phyloP scores from a whole-genome alignment of 306 rosid species.

The Astragalus membranaceus region DNA sequence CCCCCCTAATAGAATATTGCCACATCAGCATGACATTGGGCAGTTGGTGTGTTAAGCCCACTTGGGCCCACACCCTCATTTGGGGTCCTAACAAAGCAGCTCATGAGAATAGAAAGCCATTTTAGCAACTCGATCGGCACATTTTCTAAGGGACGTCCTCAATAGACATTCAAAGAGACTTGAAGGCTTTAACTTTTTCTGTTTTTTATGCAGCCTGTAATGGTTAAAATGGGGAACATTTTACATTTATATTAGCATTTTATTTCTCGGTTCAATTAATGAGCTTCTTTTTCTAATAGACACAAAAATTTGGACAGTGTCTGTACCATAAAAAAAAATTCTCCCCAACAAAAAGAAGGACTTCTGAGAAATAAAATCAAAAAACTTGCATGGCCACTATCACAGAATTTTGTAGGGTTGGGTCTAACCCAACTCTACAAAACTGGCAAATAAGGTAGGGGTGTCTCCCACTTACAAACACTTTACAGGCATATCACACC shows the following conservation, averaged over 20 bases:
- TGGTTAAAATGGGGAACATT: background rate
- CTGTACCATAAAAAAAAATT: background rate
- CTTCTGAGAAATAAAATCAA: slow-evolving; percentile 12
- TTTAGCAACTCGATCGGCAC: slow-evolving; percentile 2
- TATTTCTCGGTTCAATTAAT: background rate
- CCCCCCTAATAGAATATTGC: too few species aligned
- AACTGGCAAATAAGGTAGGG: too few species aligned
- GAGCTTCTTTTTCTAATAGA: background rate
- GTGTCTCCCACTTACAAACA: too few species aligned
- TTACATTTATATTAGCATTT: background rate
- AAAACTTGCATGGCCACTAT: background rate
- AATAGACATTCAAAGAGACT: slow-evolving; percentile 11
- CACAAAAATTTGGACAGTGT: background rate
- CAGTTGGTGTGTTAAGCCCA: too few species aligned
- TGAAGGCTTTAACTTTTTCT: slow-evolving; percentile 1
- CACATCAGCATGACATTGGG: too few species aligned
- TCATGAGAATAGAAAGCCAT: background rate
- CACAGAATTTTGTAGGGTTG: background rate
- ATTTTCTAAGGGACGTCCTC: background rate
- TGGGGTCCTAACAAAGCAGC: background rate
- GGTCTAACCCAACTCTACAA: too few species aligned
- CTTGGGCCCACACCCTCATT: too few species aligned
- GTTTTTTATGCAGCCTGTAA: background rate
- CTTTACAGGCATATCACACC: too few species aligned
- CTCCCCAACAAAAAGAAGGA: background rate